phyloP scores from a whole-genome alignment of 2,329 filamentous ascomycete genomes.

The Epichloe gansuensis region DNA sequence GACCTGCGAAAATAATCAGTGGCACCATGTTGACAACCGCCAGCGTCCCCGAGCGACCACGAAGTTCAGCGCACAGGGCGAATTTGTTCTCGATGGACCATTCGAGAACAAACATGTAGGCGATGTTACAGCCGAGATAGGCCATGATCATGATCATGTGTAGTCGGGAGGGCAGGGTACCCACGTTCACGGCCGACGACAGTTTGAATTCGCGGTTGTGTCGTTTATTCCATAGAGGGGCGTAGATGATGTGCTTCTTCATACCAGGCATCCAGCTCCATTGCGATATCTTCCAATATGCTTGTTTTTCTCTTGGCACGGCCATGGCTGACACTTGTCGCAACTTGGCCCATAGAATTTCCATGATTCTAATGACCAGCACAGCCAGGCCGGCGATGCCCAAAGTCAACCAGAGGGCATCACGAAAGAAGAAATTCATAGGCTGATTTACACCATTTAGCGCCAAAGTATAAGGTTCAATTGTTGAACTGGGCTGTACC shows the following conservation, averaged over 20 bases:
- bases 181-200: conserved; percentile 45
- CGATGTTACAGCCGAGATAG: conserved; percentile 48
- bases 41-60: conserved; percentile 74
- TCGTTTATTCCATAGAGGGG: conserved; percentile 51
- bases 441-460: conserved; percentile 50
- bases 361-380: conserved; percentile 38
- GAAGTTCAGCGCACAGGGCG: conserved; percentile 65
- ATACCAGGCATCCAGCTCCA: conserved; percentile 49
- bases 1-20: conserved; percentile 73
- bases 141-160: conserved; percentile 44
- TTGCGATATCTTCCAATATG: conserved; percentile 46
- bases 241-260: conserved; percentile 49
- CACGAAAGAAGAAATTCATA: conserved; percentile 44
- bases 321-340: conserved; percentile 50
- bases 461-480: conserved; percentile 42
- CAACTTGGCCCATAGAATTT: conserved; percentile 43
- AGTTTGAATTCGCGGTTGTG: conserved; percentile 56
- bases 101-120: conserved; percentile 51
- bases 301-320: conserved; percentile 36
- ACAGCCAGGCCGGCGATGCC: conserved; percentile 43
- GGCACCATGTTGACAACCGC: conserved; percentile 86
- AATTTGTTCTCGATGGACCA: conserved; percentile 46
- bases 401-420: conserved; percentile 48
- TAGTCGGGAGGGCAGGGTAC: conserved; percentile 53
- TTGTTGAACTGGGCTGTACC: conserved; percentile 31